Conservation (phyloP, 345 rosid genomes). For the Stellera chamaejasme region DNA sequence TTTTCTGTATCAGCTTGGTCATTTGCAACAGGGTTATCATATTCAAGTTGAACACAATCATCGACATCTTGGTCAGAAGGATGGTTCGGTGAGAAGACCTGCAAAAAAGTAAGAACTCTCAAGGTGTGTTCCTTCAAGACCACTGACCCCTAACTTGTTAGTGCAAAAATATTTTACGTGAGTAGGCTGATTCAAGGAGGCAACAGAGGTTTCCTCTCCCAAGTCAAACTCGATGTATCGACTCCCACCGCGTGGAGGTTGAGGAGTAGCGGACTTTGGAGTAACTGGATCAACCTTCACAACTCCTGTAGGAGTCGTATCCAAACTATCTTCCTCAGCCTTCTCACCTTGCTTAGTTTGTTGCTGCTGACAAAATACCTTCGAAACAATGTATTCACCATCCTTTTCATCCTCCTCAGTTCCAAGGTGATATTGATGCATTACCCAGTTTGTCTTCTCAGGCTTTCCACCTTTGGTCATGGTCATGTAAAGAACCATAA, state of each 20-base stretch:
- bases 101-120: conserved; percentile 1
- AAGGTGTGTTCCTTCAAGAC: conserved; percentile 3
- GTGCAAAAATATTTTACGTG: conserved; percentile 33
- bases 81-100: conserved; percentile 17
- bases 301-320: conserved; percentile 22
- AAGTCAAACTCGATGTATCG: conserved; percentile 24
- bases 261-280: conserved; percentile 66
- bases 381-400: conserved; percentile 75
- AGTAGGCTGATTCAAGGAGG: conserved; percentile 15
- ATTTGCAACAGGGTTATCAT: conserved; percentile 16
- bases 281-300: conserved; percentile 62
- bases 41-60: conserved; percentile 33
- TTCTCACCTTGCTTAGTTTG: conserved; percentile 47
- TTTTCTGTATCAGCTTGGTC: conserved; percentile 21
- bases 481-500: conserved; percentile 80
- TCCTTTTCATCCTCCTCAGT: conserved; percentile 85
- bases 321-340: conserved; percentile 40
- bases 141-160: neutral
- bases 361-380: conserved; percentile 74
- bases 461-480: conserved; percentile 53
- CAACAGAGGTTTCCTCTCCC: conserved; percentile 17
- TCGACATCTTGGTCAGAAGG: conserved; percentile 27
- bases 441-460: conserved; percentile 89
- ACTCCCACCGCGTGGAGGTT: conserved; percentile 44
- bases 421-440: conserved; percentile 98